These are phyloP conservation scores for Geosmithia flava DNA, from an alignment of 2,329 filamentous ascomycete species.

Conservation along the genomic window DNA sequence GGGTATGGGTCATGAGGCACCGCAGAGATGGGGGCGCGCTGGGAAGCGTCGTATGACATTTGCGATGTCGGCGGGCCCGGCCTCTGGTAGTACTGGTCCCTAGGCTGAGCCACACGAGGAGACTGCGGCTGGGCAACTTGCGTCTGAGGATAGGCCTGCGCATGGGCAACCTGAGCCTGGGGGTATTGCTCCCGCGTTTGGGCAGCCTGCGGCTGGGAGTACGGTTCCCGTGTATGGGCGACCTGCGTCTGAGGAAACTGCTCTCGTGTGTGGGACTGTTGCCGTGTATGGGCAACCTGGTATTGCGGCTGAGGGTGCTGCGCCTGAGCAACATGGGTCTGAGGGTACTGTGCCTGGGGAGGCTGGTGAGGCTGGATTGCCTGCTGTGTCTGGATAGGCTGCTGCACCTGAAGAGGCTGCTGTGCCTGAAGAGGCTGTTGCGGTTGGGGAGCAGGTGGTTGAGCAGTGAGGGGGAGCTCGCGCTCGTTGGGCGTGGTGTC, in stretches of 20 bases:
- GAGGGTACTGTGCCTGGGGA: conserved; percentile 1
- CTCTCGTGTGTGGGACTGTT: conserved; percentile 3
- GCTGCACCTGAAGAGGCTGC: conserved; percentile 4
- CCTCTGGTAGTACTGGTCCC: conserved; percentile 12
- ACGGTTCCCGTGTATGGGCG: not conserved
- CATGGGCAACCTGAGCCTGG: conserved; percentile 1
- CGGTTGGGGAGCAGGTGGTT: conserved; percentile 17
- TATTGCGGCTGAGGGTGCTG: not conserved
- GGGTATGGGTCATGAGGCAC: conserved; percentile 91
- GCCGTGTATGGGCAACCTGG: not conserved
- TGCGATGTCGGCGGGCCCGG: conserved; percentile 7
- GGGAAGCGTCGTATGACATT: conserved; percentile 30
- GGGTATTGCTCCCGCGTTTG: conserved; percentile 4
- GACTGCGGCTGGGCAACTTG: conserved; percentile 3
- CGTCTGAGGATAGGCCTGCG: not conserved
- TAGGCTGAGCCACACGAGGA: conserved; percentile 8
- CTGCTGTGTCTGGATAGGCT: conserved; percentile 1
- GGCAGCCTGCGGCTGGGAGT: conserved; percentile 1
- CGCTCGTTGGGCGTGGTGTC: conserved; percentile 31
- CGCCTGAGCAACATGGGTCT: conserved; percentile 3
- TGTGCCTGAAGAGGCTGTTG: conserved; percentile 5
- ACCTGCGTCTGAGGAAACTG: conserved; percentile 2
- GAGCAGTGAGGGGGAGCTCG: conserved; percentile 38
- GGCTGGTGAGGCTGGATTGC: conserved; percentile 5
- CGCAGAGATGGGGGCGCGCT: conserved; percentile 48